Evolutionary conservation across 2,329 filamentous ascomycete species (phyloP).

Genomic region (Aspergillus nomiae): DNA sequence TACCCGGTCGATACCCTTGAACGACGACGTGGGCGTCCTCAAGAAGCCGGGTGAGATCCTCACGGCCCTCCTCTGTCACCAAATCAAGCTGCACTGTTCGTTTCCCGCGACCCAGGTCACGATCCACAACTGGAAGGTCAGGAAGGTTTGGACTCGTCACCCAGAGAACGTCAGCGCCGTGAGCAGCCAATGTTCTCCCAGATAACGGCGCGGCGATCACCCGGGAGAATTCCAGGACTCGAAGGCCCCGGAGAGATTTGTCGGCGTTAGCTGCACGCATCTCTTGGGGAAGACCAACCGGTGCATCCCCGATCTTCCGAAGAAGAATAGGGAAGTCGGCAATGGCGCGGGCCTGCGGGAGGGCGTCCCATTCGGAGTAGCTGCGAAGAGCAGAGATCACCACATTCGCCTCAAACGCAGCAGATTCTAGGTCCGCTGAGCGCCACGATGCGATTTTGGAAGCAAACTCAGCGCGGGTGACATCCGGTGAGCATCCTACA

Average conservation of each 20-base stretch:
- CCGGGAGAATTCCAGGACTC: conserved; percentile 40
- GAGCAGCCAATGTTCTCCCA: conserved; percentile 40
- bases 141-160: conserved; percentile 39
- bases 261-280: conserved; percentile 16
- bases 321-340: conserved; percentile 51
- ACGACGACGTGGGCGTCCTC: conserved; percentile 46
- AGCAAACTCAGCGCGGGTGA: conserved; percentile 44
- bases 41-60: conserved; percentile 33
- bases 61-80: conserved; percentile 21
- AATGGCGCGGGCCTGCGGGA: conserved; percentile 50
- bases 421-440: conserved; percentile 52
- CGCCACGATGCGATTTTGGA: conserved; percentile 44
- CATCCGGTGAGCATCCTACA: conserved; percentile 40
- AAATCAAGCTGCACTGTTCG: conserved; percentile 41
- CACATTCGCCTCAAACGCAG: conserved; percentile 42
- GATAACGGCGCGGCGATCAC: conserved; percentile 44
- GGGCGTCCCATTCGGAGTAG: conserved; percentile 54
- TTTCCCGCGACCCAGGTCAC: conserved; percentile 42
- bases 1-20: conserved; percentile 52
- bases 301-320: conserved; percentile 32
- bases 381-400: conserved; percentile 55
- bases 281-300: conserved; percentile 11
- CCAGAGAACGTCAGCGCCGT: conserved; percentile 47
- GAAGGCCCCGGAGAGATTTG: conserved; percentile 44
- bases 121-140: conserved; percentile 37